phyloP scores from a whole-genome alignment of 768 basidiomycete genomes.

The Leccinellum albellum region DNA sequence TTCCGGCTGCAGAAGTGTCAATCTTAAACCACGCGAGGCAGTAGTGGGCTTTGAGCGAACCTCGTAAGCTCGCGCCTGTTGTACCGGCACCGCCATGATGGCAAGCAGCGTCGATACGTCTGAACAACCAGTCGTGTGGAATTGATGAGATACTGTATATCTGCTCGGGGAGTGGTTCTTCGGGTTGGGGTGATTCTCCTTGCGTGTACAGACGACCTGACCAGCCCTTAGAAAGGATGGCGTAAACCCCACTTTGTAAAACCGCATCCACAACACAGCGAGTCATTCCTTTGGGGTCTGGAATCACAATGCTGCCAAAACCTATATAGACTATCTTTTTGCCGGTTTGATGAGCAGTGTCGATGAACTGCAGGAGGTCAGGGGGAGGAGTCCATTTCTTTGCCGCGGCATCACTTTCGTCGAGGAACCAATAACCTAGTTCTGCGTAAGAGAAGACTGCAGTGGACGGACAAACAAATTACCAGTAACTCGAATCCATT shows the following conservation, averaged over 20 bases:
- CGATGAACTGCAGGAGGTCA: constrained; percentile 79
- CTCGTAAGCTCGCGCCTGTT: constrained; percentile 89
- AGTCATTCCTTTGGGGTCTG: constrained; percentile 92
- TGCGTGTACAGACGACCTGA: constrained; percentile 82
- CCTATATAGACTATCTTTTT: constrained; percentile 98
- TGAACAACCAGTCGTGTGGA: constrained; percentile 96
- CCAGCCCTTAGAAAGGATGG: constrained; percentile 97
- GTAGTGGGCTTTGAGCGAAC: constrained; percentile 38
- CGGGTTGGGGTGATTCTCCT: constrained; percentile 53
- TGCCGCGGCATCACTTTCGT: constrained; percentile 84
- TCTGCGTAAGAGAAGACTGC: constrained; percentile 5
- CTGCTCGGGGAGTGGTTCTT: constrained; percentile 69
- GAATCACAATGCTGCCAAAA: constrained; percentile 95
- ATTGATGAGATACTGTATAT: constrained; percentile 84
- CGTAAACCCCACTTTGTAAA: constrained; percentile 78
- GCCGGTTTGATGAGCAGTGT: constrained; percentile 62
- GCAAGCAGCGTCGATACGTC: constrained; percentile 90
- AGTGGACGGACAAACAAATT: constrained; percentile 11
- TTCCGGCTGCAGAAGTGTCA: constrained; percentile 55
- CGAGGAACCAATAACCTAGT: constrained; percentile 94
- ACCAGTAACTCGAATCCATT: constrained; percentile 96
- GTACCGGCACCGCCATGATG: constrained; percentile 98
- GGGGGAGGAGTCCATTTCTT: constrained; percentile 88
- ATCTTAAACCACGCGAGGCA: neutral
- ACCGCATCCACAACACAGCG: constrained; percentile 88